A percentile compares a stretch with the other conserved stretches of the same genome.
These are phyloP conservation scores for Starmerella stellata DNA, from an alignment of 805 yeast genomes.

Conservation along the genomic window DNA sequence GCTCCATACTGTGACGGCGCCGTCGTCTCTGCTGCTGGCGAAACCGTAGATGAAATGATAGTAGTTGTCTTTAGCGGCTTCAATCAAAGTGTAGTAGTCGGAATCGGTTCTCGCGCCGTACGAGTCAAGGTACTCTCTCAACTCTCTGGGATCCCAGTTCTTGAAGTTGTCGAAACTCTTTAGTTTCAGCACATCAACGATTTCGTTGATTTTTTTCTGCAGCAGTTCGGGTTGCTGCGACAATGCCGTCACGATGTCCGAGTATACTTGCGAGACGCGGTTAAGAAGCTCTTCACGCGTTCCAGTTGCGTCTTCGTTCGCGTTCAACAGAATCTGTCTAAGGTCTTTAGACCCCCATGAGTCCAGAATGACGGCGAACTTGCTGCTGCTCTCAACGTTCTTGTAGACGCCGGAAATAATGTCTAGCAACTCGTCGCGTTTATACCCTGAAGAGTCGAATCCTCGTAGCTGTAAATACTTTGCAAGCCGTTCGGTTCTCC, in stretches of 20 bases:
- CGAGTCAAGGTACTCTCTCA: constrained; percentile 35
- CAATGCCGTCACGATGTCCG: constrained; percentile 26
- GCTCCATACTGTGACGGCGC: no score
- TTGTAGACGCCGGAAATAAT: constrained; percentile 24
- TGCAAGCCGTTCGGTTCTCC: constrained; percentile 24
- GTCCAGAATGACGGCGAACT: constrained; percentile 24
- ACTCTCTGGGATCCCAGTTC: constrained; percentile 36
- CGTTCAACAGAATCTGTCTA: constrained; percentile 31
- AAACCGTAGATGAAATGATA: constrained; percentile 8
- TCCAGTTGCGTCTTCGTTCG: constrained; percentile 27
- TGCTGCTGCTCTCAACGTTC: constrained; percentile 34
- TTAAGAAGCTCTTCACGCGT: constrained; percentile 31
- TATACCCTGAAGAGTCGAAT: constrained; percentile 18
- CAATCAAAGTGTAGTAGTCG: constrained; percentile 7
- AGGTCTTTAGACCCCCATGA: constrained; percentile 37
- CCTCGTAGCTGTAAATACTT: constrained; percentile 25
- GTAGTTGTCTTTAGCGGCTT: constrained; percentile 11
- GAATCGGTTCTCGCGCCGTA: constrained; percentile 23
- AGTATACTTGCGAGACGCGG: constrained; percentile 29
- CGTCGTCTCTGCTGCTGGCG: constrained; percentile 1
- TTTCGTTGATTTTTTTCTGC: constrained; percentile 24
- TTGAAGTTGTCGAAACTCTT: constrained; percentile 26
- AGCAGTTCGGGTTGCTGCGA: constrained; percentile 26
- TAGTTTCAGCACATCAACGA: constrained; percentile 25
- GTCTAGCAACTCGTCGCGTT: constrained; percentile 27